Evolutionary conservation across 495 filamentous ascomycete genomes (phyloP).

Genomic region (Corynascus novoguineensis): DNA sequence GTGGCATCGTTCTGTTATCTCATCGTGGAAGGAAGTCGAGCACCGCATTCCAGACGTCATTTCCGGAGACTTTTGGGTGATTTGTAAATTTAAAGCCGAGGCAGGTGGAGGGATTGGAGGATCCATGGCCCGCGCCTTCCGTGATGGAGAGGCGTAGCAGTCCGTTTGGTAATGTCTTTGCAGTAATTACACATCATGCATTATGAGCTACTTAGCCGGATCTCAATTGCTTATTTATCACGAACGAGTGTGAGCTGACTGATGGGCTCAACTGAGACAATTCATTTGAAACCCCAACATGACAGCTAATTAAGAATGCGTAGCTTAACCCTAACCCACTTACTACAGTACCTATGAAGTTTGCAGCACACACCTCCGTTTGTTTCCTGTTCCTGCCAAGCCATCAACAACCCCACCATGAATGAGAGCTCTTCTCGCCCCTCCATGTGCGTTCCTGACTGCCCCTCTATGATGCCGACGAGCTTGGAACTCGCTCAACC

Average conservation of each 20-base stretch:
- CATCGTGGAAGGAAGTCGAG: not conserved
- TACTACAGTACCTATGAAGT: not conserved
- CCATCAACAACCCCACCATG: not conserved
- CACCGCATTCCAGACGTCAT: not conserved
- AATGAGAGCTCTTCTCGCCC: no score
- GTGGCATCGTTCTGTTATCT: not conserved
- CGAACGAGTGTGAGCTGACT: not conserved
- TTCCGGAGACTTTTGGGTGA: slow-evolving; percentile 6
- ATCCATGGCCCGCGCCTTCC: not conserved
- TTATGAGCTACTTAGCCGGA: no score
- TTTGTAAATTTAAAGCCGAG: slow-evolving; percentile 10
- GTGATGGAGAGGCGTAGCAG: not conserved
- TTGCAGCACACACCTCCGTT: not conserved
- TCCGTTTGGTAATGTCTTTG: no score
- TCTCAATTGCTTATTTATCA: no score
- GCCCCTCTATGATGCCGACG: not conserved
- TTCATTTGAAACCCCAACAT: not conserved
- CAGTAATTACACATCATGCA: no score
- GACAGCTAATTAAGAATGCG: not conserved
- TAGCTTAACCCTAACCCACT: slow-evolving; percentile 5
- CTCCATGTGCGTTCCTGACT: not conserved
- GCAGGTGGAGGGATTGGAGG: not conserved
- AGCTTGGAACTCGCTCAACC: not conserved
- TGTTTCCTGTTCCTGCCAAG: slow-evolving; percentile 6
- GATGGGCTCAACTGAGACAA: not conserved